Evolutionary conservation across 305 asterid species (phyloP).

Genomic region (Fraxinus ornus): DNA sequence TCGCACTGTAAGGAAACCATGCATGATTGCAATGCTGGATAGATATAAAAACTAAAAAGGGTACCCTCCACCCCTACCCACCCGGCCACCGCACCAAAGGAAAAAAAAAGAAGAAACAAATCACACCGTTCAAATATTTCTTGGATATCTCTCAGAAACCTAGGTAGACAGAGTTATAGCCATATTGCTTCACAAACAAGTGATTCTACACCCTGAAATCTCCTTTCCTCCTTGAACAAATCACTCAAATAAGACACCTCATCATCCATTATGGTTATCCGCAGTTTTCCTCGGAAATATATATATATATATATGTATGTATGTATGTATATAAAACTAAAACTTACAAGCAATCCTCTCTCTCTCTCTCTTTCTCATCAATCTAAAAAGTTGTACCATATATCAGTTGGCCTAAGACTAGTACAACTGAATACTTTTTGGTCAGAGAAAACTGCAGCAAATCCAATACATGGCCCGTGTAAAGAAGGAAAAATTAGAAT

Average conservation of each 20-base stretch:
- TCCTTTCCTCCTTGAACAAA: constrained; percentile 35
- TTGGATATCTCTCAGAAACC: constrained; percentile 29
- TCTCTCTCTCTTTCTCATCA: background rate
- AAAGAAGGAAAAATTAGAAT: constrained; percentile 4
- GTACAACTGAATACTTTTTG: constrained; percentile 21
- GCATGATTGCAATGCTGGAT: constrained; percentile 20
- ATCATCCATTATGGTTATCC: background rate
- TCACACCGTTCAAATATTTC: constrained; percentile 18
- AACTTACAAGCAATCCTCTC: constrained; percentile 27
- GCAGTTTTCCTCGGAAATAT: background rate
- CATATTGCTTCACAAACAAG: constrained; percentile 57
- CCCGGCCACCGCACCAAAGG: background rate
- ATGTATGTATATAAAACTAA: no score
- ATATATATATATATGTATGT: no score
- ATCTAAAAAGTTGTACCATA: background rate
- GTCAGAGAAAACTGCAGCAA: constrained; percentile 22
- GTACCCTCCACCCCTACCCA: background rate
- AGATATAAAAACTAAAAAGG: no score
- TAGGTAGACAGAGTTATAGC: constrained; percentile 27
- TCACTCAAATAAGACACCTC: constrained; percentile 10
- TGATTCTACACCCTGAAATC: constrained; percentile 41
- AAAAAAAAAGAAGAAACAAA: constrained; percentile 22
- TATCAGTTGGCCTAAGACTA: background rate
- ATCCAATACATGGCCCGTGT: constrained; percentile 29
- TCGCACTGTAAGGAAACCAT: constrained; percentile 9